Conservation (phyloP, 2,329 filamentous ascomycete species). For the Sclerotinia trifoliorum region DNA sequence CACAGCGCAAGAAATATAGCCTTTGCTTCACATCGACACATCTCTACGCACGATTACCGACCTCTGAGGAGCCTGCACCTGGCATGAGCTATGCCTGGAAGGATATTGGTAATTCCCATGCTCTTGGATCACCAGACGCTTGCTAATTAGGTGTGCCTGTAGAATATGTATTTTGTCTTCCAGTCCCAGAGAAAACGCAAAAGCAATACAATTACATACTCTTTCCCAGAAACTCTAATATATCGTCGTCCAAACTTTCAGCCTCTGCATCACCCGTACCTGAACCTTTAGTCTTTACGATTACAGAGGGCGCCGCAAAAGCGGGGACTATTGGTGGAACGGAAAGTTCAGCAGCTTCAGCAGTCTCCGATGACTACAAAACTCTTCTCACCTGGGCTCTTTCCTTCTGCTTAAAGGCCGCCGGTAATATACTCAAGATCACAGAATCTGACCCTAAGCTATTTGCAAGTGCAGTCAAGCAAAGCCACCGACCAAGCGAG, state of each 20-base stretch:
- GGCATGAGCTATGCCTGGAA: slow-evolving; percentile 59
- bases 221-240: slow-evolving; percentile 54
- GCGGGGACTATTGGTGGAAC: slow-evolving; percentile 55
- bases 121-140: not conserved
- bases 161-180: slow-evolving; percentile 64
- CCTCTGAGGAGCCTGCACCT: slow-evolving; percentile 51
- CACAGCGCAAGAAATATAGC: slow-evolving; percentile 67
- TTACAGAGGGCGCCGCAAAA: slow-evolving; percentile 60
- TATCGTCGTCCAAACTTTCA: slow-evolving; percentile 51
- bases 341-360: slow-evolving; percentile 49
- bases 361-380: slow-evolving; percentile 59
- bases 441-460: slow-evolving; percentile 53
- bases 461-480: slow-evolving; percentile 57
- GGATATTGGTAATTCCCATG: slow-evolving; percentile 54
- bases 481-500: slow-evolving; percentile 58
- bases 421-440: slow-evolving; percentile 49
- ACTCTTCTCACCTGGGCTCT: slow-evolving; percentile 62
- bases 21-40: slow-evolving; percentile 60
- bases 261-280: slow-evolving; percentile 39
- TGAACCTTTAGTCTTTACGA: slow-evolving; percentile 66
- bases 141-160: slow-evolving; percentile 15
- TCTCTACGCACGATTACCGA: slow-evolving; percentile 56
- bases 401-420: slow-evolving; percentile 50
- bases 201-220: slow-evolving; percentile 66
- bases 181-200: slow-evolving; percentile 64